Evolutionary conservation across 73 alveolate species (phyloP).

Genomic region (Loxodes magnus): DNA sequence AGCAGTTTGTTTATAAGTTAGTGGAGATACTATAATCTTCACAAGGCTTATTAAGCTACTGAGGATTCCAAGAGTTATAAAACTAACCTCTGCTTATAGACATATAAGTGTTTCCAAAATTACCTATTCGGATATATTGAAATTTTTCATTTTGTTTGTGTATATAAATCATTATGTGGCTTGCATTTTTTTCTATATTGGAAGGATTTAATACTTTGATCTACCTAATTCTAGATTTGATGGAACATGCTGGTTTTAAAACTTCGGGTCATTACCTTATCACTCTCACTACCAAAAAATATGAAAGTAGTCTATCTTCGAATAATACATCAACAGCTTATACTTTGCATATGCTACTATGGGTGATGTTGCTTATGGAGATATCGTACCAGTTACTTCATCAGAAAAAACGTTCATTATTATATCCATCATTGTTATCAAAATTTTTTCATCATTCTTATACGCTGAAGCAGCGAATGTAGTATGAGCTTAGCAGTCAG

Average conservation of each 20-base stretch:
- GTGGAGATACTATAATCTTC: not conserved
- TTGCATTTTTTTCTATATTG: conserved; percentile 24
- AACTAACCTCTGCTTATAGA: conserved; percentile 11
- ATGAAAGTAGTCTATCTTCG: not conserved
- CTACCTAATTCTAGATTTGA: conserved; percentile 14
- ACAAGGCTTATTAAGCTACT: conserved; percentile 17
- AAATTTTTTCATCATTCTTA: conserved; percentile 28
- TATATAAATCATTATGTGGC: conserved; percentile 25
- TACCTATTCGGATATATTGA: conserved; percentile 11
- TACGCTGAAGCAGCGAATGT: conserved; percentile 40
- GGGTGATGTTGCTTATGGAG: conserved; percentile 44
- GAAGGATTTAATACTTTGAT: conserved; percentile 12
- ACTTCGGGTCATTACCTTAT: not conserved
- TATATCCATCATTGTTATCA: conserved; percentile 18
- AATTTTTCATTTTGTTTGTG: conserved; percentile 2
- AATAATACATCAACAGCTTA: conserved; percentile 23
- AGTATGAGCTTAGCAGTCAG: conserved; percentile 13
- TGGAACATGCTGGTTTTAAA: conserved; percentile 12
- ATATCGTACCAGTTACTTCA: conserved; percentile 31
- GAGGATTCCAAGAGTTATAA: conserved; percentile 18
- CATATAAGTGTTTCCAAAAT: conserved; percentile 14
- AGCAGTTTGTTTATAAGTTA: conserved; percentile 7
- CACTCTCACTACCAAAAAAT: not conserved
- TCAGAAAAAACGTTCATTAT: conserved; percentile 26
- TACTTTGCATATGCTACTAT: conserved; percentile 21